Base-by-base conservation (phyloP, 2,329 filamentous ascomycete genomes). In the Penicillium sp. region DNA sequence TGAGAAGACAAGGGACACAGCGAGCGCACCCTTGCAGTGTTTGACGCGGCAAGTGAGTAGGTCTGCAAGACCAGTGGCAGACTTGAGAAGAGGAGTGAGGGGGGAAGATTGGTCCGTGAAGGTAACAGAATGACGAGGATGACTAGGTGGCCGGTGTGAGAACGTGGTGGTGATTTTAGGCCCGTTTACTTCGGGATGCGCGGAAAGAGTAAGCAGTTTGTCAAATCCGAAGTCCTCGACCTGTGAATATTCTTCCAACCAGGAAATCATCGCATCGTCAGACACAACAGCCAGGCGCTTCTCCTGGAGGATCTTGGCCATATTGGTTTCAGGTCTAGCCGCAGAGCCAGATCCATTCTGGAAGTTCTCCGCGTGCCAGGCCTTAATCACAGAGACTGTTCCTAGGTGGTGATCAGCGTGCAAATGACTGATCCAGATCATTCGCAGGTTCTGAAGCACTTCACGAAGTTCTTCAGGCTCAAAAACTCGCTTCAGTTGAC, bases 401-500 rank as follows among this genome's bases (percentile, higher is more conserved):
- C 94, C 94, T 21, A 99, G 83, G 70, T 97, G 94, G 75, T 99
- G 94, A 76, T 99, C 94, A 5, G 94, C 94, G 74, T 99, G 94
- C 60, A 96, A 80, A 76, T 99, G 94, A 73, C 91, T 96, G 75
- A 99, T 94, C 86, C 91, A 96, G 61, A 99, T 87, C 64, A 86
- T 84, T 53, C 87, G 88, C 43, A 99, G 80, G 61, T 95, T 87
- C 58, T 80, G 82, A n/a, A 99, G 78, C 13, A 96, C 81, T n/a
- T 87, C 80, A 29, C 79, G 79, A 4, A 93, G 78, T 62, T 90
- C 83, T 5, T 85, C 80, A 0, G 81, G 77, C 6, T 83, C 81
- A 67, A 89, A 93, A 0, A 90, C 80, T 50, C 94, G 88, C 57
- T 85, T 85, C 39, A 99, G 78, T 72, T 97, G 92, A 11, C 93